phyloP scores from a whole-genome alignment of 2,329 filamentous ascomycete species.

The Venturia aucupariae region DNA sequence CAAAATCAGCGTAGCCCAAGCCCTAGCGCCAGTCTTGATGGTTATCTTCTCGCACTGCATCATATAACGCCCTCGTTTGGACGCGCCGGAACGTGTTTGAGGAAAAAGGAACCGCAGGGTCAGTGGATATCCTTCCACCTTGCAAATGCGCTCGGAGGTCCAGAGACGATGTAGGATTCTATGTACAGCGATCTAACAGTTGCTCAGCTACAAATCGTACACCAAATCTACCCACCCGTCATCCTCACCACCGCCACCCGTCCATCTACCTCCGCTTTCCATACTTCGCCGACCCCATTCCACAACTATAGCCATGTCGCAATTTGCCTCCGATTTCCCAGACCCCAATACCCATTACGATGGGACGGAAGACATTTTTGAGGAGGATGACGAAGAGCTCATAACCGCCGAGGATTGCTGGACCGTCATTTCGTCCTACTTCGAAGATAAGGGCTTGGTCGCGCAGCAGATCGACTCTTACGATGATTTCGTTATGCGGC shows the following conservation, averaged over 20 bases:
- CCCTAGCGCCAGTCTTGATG: background rate
- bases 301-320: background rate
- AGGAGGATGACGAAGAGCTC: constrained; percentile 49
- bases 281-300: background rate
- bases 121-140: background rate
- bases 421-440: constrained; percentile 95
- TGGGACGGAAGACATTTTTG: constrained; percentile 39
- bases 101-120: background rate
- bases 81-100: background rate
- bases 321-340: background rate
- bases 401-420: constrained; percentile 98
- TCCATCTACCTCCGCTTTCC: background rate
- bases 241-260: background rate
- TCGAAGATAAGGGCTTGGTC: constrained; percentile 89
- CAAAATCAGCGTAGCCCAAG: background rate
- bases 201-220: background rate
- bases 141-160: background rate
- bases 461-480: constrained; percentile 98
- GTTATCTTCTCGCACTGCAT: background rate
- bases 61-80: background rate
- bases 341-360: background rate
- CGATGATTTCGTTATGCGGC: constrained; percentile 90
- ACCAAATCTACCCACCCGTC: background rate
- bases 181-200: background rate
- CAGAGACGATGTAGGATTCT: background rate